Conservation (phyloP, 2,329 filamentous ascomycete genomes). For the Leptographium radiaticola region DNA sequence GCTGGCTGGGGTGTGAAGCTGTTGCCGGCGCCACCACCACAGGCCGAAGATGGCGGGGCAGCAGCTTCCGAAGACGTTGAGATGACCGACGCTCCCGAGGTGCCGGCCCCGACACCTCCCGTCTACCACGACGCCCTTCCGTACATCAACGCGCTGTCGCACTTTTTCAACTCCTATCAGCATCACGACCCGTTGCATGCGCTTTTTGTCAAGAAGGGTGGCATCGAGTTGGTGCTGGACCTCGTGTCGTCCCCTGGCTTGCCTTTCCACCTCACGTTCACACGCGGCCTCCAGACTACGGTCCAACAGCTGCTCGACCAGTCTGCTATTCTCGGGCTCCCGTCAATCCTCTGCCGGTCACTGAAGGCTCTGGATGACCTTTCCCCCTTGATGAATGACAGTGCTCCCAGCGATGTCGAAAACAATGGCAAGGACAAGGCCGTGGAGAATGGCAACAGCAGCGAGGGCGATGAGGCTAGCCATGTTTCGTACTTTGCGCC, state of each 20-base stretch:
- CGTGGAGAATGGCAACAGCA: background rate
- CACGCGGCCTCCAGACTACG: conserved; percentile 58
- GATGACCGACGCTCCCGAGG: conserved; percentile 42
- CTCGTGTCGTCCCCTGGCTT: conserved; percentile 73
- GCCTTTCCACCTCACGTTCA: conserved; percentile 57
- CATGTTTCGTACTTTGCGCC: conserved; percentile 57
- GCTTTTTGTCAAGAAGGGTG: conserved; percentile 65
- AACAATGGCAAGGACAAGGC: background rate
- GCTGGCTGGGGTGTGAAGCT: conserved; percentile 70
- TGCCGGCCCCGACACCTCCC: background rate
- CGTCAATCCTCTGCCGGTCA: conserved; percentile 64
- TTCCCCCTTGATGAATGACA: conserved; percentile 42
- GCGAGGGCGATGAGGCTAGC: conserved; percentile 7
- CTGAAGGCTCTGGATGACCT: conserved; percentile 57
- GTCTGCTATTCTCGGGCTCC: conserved; percentile 68
- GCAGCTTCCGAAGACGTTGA: conserved; percentile 41
- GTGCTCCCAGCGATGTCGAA: background rate
- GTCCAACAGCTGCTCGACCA: conserved; percentile 68
- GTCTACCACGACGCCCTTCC: conserved; percentile 35
- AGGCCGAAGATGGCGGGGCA: conserved; percentile 15
- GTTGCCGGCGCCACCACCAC: conserved; percentile 41
- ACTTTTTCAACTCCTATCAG: conserved; percentile 65
- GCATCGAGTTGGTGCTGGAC: conserved; percentile 72
- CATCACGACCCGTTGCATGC: conserved; percentile 59
- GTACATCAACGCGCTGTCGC: conserved; percentile 63